A percentile compares a stretch with the other conserved stretches of the same genome.
Evolutionary conservation across 495 filamentous ascomycete genomes (phyloP).

Genomic region (Xylaria curta): DNA sequence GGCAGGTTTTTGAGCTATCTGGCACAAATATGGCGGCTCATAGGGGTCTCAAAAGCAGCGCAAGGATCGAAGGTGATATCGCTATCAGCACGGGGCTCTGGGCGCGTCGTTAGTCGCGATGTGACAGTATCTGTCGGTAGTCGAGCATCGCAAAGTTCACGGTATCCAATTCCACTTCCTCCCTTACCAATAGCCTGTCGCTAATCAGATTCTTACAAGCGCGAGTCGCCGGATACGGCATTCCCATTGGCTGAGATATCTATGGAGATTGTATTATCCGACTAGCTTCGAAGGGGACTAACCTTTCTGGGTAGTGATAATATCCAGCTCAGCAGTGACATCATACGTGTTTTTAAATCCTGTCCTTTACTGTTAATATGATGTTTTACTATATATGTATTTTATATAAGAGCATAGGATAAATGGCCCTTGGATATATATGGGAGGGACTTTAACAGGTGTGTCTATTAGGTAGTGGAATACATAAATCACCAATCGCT

Average conservation of each 20-base stretch:
- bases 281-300: not conserved
- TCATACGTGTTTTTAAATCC: conserved; percentile 16
- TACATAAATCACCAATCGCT: not conserved
- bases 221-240: not conserved
- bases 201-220: conserved; percentile 18
- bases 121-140: conserved; percentile 14
- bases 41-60: not conserved
- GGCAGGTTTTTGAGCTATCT: not conserved
- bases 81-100: conserved; percentile 11
- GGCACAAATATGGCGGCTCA: not conserved
- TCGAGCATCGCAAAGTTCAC: conserved; percentile 5
- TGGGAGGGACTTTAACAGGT: not conserved
- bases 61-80: not conserved
- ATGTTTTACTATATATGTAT: too few species aligned
- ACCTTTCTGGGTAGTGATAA: not conserved
- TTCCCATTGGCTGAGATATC: conserved; percentile 5
- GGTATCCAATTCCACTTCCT: not conserved
- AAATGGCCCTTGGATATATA: too few species aligned
- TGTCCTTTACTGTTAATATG: not conserved
- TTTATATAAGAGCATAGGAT: not conserved
- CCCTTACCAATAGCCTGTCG: not conserved
- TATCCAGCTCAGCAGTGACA: conserved; percentile 2
- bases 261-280: conserved; percentile 28
- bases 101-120: conserved; percentile 26
- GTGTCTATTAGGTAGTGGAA: not conserved